Evolutionary conservation across 805 yeast genomes (phyloP).

Genomic region (Candida jianshihensis): DNA sequence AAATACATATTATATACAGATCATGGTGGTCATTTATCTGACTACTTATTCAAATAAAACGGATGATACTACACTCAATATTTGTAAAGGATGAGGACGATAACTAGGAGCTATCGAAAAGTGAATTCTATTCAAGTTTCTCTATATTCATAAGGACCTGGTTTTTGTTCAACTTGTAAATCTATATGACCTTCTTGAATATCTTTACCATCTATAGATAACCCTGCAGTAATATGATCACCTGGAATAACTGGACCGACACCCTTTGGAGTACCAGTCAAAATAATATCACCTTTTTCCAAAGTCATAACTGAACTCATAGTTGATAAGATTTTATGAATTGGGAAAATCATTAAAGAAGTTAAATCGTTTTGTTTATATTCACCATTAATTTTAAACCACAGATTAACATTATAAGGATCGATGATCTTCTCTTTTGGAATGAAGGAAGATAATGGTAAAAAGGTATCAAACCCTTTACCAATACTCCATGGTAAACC

Average conservation of each 20-base stretch:
- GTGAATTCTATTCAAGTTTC: slow-evolving; percentile 28
- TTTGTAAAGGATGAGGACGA: slow-evolving; percentile 2
- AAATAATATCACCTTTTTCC: slow-evolving; percentile 81
- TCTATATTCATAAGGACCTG: slow-evolving; percentile 53
- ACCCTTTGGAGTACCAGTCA: slow-evolving; percentile 97
- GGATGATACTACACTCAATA: neutral
- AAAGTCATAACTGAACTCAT: slow-evolving; percentile 89
- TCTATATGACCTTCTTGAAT: slow-evolving; percentile 39
- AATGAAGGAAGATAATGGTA: slow-evolving; percentile 76
- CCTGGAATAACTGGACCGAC: slow-evolving; percentile 85
- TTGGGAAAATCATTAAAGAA: slow-evolving; percentile 78
- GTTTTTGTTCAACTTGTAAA: slow-evolving; percentile 34
- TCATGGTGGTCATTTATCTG: neutral
- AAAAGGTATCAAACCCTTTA: slow-evolving; percentile 93
- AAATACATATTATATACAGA: neutral
- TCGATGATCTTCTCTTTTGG: slow-evolving; percentile 59
- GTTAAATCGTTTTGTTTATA: slow-evolving; percentile 70
- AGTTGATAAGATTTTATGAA: slow-evolving; percentile 70
- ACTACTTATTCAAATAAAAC: neutral
- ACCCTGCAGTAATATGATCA: slow-evolving; percentile 61
- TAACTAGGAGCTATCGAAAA: no score
- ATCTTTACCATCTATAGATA: slow-evolving; percentile 47
- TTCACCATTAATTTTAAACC: slow-evolving; percentile 64
- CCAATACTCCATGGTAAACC: slow-evolving; percentile 97
- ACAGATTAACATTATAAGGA: slow-evolving; percentile 63